Evolutionary conservation across 371 early-diverging fungal genomes (phyloP).

Genomic region (Actinomortierella ambigua): DNA sequence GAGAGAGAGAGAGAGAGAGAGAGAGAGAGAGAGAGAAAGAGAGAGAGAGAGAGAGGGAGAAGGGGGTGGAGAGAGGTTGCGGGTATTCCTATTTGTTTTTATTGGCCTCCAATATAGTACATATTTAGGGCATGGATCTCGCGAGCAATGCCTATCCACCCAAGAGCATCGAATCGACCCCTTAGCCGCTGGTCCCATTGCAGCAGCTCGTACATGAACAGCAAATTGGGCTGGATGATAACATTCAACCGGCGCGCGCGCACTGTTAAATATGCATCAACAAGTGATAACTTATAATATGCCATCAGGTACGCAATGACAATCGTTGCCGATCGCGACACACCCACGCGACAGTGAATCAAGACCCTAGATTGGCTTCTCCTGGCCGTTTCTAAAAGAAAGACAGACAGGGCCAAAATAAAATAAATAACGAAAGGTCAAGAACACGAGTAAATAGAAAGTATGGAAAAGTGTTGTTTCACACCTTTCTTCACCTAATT

Average conservation of each 20-base stretch:
- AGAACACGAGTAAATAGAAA: not conserved
- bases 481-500: not conserved
- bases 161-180: slow-evolving; percentile 38
- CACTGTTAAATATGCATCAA: slow-evolving; percentile 65
- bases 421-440: not conserved
- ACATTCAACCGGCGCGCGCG: slow-evolving; percentile 69
- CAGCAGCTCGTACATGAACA: slow-evolving; percentile 71
- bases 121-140: slow-evolving; percentile 43
- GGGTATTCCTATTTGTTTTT: too few relatives aligned
- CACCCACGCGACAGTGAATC: slow-evolving; percentile 72
- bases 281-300: slow-evolving; percentile 53
- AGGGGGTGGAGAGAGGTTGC: too few relatives aligned
- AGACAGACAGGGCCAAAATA: not conserved
- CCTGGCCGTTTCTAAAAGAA: slow-evolving; percentile 22
- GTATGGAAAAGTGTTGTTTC: not conserved
- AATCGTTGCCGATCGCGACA: slow-evolving; percentile 69
- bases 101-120: slow-evolving; percentile 37
- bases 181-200: slow-evolving; percentile 58
- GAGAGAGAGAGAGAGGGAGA: too few relatives aligned
- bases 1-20: too few relatives aligned
- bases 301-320: slow-evolving; percentile 71
- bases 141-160: slow-evolving; percentile 39
- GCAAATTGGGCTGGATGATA: slow-evolving; percentile 73
- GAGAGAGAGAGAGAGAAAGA: too few relatives aligned
- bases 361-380: slow-evolving; percentile 39